phyloP scores from a whole-genome alignment of 176 grass and related monocot genomes.

The Raddia guianensis region DNA sequence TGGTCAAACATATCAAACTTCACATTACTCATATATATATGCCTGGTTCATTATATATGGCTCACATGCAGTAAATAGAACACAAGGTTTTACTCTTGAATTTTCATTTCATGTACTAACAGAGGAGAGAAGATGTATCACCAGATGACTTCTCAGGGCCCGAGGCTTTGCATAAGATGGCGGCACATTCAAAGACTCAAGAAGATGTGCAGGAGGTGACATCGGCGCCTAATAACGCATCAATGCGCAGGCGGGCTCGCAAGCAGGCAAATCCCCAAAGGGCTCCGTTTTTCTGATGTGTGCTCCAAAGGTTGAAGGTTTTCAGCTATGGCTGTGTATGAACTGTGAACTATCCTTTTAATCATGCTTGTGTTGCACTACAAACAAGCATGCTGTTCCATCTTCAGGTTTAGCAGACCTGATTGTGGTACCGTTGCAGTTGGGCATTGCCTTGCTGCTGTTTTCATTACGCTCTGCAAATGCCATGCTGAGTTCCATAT shows the following conservation, averaged over 20 bases:
- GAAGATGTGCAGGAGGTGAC: not conserved
- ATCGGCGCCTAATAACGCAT: not conserved
- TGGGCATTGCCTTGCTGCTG: not conserved
- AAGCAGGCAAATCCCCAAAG: not conserved
- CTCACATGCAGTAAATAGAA: too few relatives aligned
- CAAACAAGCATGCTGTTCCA: not conserved
- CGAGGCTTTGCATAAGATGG: not conserved
- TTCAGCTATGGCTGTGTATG: not conserved
- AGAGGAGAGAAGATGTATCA: not conserved
- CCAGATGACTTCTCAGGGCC: not conserved
- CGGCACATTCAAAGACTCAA: not conserved
- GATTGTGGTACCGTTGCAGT: not conserved
- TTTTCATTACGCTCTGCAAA: not conserved
- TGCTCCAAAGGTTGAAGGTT: not conserved
- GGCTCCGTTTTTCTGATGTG: conserved; percentile 1
- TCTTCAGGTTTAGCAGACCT: not conserved
- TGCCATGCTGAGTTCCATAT: too few relatives aligned
- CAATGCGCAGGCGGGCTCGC: not conserved
- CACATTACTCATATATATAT: too few relatives aligned
- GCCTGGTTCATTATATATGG: too few relatives aligned
- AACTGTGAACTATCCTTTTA: not conserved
- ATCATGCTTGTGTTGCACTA: not conserved
- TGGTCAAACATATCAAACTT: too few relatives aligned
- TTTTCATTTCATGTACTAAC: not conserved
- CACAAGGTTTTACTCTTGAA: not conserved